Base-by-base conservation (phyloP, 352 stramenopile species). In the Globisporangium emineosum region DNA sequence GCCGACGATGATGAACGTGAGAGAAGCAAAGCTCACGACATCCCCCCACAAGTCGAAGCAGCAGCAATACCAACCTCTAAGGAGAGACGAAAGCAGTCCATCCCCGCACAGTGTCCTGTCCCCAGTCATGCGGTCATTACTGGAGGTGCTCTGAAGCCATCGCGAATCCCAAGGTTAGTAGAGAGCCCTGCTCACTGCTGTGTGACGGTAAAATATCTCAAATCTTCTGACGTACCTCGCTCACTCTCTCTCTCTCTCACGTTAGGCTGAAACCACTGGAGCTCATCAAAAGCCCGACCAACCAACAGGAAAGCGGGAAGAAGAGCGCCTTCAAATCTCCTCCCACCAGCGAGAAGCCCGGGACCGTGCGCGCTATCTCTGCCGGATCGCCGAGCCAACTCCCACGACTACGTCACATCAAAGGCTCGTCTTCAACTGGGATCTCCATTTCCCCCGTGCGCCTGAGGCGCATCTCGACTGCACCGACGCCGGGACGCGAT, bases 191-290 rank as follows among this genome's bases (percentile, higher is more conserved):
- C 42, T 54, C 37, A 23, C 8, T 9, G 23, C 2, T 53, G 23
- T 3, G 40, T 51, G 13, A 9, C 13, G 12, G 17, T 43, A 32
- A 1, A 25, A 23, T 19, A 7, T 9, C 25, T 17, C 15, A 23
- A 15, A 9, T 37, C 13, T 9, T 37, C 50, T 35, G 50, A 56
- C 42, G 12, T 30, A 49, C 30, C 40, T 63, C 27, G 1, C 25
- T 57, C 50, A 6, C 23, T 9, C 37, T 15, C 17, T 55, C 5
- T n/a, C n/a, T n/a, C n/a, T n/a, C n/a, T n/a, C n/a, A 19, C 35
- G 12, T n/a, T 49, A 87, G 76, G 54, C 58, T 86, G n/a, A 80
- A 81, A 21, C 57, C 75, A 1, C 66, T 86, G 25, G 71, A 76
- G 17, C 23, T 72, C 57, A 42, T 27, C 49, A 68, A 30, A 54